Percentiles rank a stretch among this genome's conserved stretches.
Evolutionary conservation across 176 grass and related monocot genomes (phyloP).

Genomic region (Aegilops tauschii): DNA sequence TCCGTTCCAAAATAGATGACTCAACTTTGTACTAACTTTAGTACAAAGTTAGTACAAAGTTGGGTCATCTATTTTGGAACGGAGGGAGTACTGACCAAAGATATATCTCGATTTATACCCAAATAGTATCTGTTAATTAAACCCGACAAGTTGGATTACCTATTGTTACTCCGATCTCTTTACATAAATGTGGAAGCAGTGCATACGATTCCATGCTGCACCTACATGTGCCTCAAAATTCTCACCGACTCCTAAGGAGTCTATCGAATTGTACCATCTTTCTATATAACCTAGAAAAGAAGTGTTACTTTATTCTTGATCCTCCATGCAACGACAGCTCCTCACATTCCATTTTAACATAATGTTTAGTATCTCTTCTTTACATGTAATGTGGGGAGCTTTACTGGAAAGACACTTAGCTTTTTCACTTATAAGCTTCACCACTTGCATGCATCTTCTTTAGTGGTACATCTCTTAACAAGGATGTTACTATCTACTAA

Average conservation of each 20-base stretch:
- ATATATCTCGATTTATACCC: neutral
- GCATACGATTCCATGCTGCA: conserved; percentile 35
- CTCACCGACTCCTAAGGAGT: conserved; percentile 21
- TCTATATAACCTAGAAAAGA: conserved; percentile 27
- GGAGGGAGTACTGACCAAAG: neutral
- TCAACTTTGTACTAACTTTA: too few species aligned
- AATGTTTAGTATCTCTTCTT: conserved; percentile 47
- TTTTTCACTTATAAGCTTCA: conserved; percentile 44
- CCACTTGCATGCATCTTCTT: conserved; percentile 37
- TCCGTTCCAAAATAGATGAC: too few species aligned
- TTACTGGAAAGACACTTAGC: conserved; percentile 46
- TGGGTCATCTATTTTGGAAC: too few species aligned
- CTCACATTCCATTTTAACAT: conserved; percentile 41
- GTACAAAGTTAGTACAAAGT: too few species aligned
- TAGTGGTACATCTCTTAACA: conserved; percentile 27
- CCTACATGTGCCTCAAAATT: conserved; percentile 36
- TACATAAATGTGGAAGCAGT: conserved; percentile 28
- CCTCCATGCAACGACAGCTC: conserved; percentile 19
- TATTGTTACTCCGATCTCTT: conserved; percentile 16
- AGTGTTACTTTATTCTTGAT: conserved; percentile 27
- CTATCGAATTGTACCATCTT: conserved; percentile 20
- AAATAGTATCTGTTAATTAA: conserved; percentile 10
- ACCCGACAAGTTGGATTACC: conserved; percentile 18
- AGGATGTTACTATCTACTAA: conserved; percentile 33
- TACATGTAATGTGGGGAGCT: conserved; percentile 40